Evolutionary conservation across 2,329 filamentous ascomycete genomes (phyloP), one percentile per base, ranked within the genome.

Genomic region (Penicillium olsonii): DNA sequence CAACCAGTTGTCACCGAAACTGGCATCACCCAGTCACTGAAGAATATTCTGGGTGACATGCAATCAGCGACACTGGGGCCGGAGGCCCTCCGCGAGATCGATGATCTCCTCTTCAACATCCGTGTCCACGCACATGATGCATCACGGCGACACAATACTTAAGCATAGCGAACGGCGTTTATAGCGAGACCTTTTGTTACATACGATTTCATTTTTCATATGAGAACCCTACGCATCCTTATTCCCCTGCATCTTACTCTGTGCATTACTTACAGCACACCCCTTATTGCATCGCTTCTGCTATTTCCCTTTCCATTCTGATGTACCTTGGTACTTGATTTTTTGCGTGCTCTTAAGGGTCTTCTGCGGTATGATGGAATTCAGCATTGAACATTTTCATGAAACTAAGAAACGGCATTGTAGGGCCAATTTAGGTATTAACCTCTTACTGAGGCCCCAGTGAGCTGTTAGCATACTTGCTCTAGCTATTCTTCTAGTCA

Each of bases 21-120:
- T 74, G 70, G 56, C 8, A 84, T 88, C 51, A 74, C 84, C 53
- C 68, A 68, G 51, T 74, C 78, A 31, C 76, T 87, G 37, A 77
- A 72, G 53, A 74, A 72, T 17, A 75, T 87, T 0, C 68, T 94
- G 19, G 75, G 77, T 17, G 78, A 84, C 55, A 75, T 91, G 50
- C 80, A 78, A 45, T 73, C 72, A 22, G 76, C 84, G 18, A 75
- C 80, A 14, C 70, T 95, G 35, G 83, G 83, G 14, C 78, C 82
- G 10, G 76, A 81, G 10, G 84, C 89, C 53, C 82, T 90, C 45
- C 79, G 84, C 51, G 79, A 86, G 65, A 78, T 94, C 57, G 89
- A 94, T 63, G 87, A 92, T 64, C 74, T 90, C 60, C 78, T 94
- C 65, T 89, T 92, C 75, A 87, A 92, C 67, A 83, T 92, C 56